These are phyloP conservation scores for Annulohypoxylon truncatum DNA, from an alignment of 2,329 filamentous ascomycete species.

Conservation along the genomic window DNA sequence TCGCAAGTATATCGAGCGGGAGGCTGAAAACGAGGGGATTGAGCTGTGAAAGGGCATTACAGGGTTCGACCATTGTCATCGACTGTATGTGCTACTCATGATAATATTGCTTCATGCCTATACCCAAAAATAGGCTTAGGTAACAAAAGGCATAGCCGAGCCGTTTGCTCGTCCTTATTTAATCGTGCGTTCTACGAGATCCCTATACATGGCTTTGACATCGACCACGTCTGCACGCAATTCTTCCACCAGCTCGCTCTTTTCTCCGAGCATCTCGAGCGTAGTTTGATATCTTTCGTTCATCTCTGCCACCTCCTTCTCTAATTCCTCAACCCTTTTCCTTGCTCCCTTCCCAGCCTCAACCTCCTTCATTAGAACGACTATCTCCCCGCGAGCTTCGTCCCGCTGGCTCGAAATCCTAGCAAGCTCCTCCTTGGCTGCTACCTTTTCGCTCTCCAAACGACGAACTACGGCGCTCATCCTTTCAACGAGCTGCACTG, in stretches of 20 bases:
- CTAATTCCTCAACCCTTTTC: slow-evolving; percentile 70
- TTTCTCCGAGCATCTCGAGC: slow-evolving; percentile 94
- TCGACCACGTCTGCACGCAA: slow-evolving; percentile 88
- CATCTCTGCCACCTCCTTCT: slow-evolving; percentile 74
- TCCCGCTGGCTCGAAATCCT: slow-evolving; percentile 88
- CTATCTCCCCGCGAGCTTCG: slow-evolving; percentile 91
- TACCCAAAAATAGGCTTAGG: slow-evolving; percentile 27
- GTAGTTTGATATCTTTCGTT: slow-evolving; percentile 88
- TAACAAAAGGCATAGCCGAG: slow-evolving; percentile 22
- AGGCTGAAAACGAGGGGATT: slow-evolving; percentile 87
- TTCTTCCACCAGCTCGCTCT: slow-evolving; percentile 95
- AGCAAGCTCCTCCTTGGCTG: slow-evolving; percentile 84
- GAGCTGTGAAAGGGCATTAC: slow-evolving; percentile 51
- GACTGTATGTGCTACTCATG: slow-evolving; percentile 18
- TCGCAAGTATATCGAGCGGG: slow-evolving; percentile 79
- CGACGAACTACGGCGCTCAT: slow-evolving; percentile 95
- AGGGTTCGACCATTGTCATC: not conserved
- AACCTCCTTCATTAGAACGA: slow-evolving; percentile 86
- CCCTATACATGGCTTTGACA: slow-evolving; percentile 95
- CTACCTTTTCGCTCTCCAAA: slow-evolving; percentile 91
- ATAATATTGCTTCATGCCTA: slow-evolving; percentile 27
- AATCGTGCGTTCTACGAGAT: slow-evolving; percentile 87
- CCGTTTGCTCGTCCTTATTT: slow-evolving; percentile 58
- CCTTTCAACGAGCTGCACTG: slow-evolving; percentile 93
- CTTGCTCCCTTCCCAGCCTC: slow-evolving; percentile 75